Conservation (phyloP, 2,329 filamentous ascomycete species). For the Colletotrichum incanum region DNA sequence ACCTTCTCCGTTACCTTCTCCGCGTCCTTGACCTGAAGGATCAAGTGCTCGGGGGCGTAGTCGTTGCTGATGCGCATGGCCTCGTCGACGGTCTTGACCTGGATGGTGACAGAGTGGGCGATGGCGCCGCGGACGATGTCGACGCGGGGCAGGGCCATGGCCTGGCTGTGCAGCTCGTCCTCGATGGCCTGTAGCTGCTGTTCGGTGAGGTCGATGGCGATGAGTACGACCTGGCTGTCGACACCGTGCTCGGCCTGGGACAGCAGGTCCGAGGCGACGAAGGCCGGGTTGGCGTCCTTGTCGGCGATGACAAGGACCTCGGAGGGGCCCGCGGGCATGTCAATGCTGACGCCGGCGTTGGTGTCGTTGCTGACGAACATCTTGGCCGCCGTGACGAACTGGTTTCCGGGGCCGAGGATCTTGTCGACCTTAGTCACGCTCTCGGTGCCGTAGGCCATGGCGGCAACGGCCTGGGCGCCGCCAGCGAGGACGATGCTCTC, state of each 20-base stretch:
- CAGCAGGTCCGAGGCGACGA: constrained; percentile 94
- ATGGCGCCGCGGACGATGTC: constrained; percentile 95
- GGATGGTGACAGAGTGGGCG: constrained; percentile 90
- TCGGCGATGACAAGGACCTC: constrained; percentile 98
- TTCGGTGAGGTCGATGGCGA: constrained; percentile 86
- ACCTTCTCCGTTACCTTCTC: constrained; percentile 83
- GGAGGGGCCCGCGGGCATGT: constrained; percentile 97
- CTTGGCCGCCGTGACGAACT: constrained; percentile 98
- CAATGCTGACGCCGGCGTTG: constrained; percentile 93
- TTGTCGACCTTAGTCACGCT: constrained; percentile 98
- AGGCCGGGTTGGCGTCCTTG: constrained; percentile 88
- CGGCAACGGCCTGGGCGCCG: constrained; percentile 94
- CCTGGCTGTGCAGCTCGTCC: constrained; percentile 90
- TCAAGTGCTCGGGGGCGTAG: constrained; percentile 97
- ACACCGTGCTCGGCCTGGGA: constrained; percentile 97
- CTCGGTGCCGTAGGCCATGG: constrained; percentile 97
- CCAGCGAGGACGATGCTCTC: constrained; percentile 96
- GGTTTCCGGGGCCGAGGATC: constrained; percentile 97
- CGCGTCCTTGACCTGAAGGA: constrained; percentile 88
- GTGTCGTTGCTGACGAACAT: constrained; percentile 99
- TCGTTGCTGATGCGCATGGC: constrained; percentile 89
- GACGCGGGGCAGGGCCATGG: constrained; percentile 87
- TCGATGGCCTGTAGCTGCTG: constrained; percentile 86
- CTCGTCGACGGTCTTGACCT: constrained; percentile 79
- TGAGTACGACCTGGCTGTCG: constrained; percentile 94